Percentiles rank a stretch among this genome's conserved stretches.
These are phyloP conservation scores for Aspergillus puulaauensis DNA, from an alignment of 2,329 filamentous ascomycete genomes.

Conservation along the genomic window DNA sequence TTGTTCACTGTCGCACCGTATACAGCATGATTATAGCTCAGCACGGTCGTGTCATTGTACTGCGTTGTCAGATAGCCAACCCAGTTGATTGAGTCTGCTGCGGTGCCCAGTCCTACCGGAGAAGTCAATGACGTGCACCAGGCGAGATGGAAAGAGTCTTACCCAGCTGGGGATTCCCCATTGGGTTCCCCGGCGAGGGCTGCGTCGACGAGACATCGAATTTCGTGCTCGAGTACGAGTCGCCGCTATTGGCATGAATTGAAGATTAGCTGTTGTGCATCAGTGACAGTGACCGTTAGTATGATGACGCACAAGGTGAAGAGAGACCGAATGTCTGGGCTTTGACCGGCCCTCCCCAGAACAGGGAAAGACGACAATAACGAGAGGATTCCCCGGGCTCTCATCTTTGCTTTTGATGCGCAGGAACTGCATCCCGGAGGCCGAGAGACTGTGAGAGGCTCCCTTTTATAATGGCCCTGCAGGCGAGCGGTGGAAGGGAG, in stretches of 20 bases:
- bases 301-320: background rate
- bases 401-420: background rate
- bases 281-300: too few relatives aligned
- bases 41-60: slow-evolving; percentile 1
- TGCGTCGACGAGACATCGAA: slow-evolving; percentile 4
- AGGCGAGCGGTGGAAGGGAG: too few relatives aligned
- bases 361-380: background rate
- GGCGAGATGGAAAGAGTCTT: background rate
- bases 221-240: slow-evolving; percentile 7
- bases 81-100: slow-evolving; percentile 6
- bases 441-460: too few relatives aligned
- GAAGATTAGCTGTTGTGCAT: background rate
- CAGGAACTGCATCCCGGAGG: too few relatives aligned
- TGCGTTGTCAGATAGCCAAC: slow-evolving; percentile 5
- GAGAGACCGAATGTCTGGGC: background rate
- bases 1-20: slow-evolving; percentile 9
- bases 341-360: background rate
- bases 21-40: slow-evolving; percentile 11
- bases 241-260: background rate
- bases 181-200: background rate
- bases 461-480: too few relatives aligned
- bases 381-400: background rate
- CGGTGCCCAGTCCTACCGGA: slow-evolving; percentile 3
- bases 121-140: background rate
- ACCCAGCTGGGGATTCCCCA: slow-evolving; percentile 6